Percentiles rank a stretch among this genome's conserved stretches.
Conservation (phyloP, 2,329 filamentous ascomycete genomes). For the Neofusicoccum cordaticola region DNA sequence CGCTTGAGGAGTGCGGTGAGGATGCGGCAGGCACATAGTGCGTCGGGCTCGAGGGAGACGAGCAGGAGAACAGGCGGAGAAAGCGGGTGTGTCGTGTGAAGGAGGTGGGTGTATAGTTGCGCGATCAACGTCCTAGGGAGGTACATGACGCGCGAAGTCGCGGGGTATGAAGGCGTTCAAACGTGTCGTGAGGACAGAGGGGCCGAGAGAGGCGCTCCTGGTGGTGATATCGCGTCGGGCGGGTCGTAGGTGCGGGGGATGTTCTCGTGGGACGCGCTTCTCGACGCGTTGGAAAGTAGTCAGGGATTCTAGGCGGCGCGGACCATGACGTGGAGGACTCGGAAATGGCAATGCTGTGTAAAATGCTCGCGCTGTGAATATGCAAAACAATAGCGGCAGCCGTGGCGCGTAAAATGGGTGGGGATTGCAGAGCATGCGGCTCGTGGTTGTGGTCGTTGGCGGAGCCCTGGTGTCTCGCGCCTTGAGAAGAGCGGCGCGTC, state of each 20-base stretch:
- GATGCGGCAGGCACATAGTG: conserved; percentile 92
- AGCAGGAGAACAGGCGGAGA: conserved; percentile 89
- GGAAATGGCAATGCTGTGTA: conserved; percentile 9
- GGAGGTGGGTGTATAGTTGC: conserved; percentile 86
- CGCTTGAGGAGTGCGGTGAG: conserved; percentile 90
- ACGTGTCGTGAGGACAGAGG: not conserved
- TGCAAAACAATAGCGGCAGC: not conserved
- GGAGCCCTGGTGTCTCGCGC: not conserved
- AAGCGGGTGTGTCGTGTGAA: conserved; percentile 81
- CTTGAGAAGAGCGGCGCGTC: conserved; percentile 1
- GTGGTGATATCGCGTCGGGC: not conserved
- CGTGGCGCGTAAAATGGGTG: not conserved
- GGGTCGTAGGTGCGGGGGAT: not conserved
- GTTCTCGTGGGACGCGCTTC: conserved; percentile 4
- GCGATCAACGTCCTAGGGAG: conserved; percentile 85
- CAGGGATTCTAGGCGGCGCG: conserved; percentile 6
- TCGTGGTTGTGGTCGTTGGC: not conserved
- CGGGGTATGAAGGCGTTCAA: not conserved
- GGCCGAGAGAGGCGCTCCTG: not conserved
- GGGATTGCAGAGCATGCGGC: not conserved
- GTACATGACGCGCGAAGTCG: conserved; percentile 65
- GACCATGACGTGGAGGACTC: conserved; percentile 5
- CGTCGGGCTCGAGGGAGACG: conserved; percentile 90
- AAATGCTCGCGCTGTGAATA: not conserved
- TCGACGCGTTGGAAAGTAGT: conserved; percentile 5